phyloP scores from a whole-genome alignment of 176 grass and related monocot genomes.

The Elaeis guineensis region DNA sequence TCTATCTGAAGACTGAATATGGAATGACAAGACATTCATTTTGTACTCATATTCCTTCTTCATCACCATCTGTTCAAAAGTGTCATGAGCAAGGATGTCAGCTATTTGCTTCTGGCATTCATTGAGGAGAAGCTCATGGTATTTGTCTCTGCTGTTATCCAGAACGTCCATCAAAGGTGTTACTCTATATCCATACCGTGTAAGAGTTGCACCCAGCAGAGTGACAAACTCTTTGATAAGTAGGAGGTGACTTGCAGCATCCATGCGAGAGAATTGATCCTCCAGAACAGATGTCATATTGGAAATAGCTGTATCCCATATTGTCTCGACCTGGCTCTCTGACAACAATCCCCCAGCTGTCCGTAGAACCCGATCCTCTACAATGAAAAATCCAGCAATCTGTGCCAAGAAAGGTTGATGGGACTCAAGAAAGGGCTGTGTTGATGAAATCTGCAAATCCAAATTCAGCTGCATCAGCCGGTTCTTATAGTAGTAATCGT shows the following conservation, averaged over 20 bases:
- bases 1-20: slow-evolving; percentile 37
- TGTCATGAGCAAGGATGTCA: slow-evolving; percentile 41
- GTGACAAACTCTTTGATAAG: slow-evolving; percentile 61
- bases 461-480: slow-evolving; percentile 75
- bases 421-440: slow-evolving; percentile 61
- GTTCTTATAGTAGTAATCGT: slow-evolving; percentile 63
- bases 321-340: slow-evolving; percentile 59
- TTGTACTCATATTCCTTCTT: slow-evolving; percentile 65
- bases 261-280: slow-evolving; percentile 46
- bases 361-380: slow-evolving; percentile 58
- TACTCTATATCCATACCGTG: slow-evolving; percentile 42
- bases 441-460: slow-evolving; percentile 60
- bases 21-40: slow-evolving; percentile 55
- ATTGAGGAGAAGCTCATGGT: slow-evolving; percentile 48
- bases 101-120: slow-evolving; percentile 54
- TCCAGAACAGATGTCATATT: slow-evolving; percentile 61
- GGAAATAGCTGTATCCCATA: slow-evolving; percentile 52
- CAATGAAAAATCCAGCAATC: slow-evolving; percentile 76
- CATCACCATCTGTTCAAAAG: slow-evolving; percentile 46
- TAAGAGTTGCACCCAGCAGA: slow-evolving; percentile 49
- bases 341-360: slow-evolving; percentile 62
- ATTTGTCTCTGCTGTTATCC: slow-evolving; percentile 60
- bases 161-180: slow-evolving; percentile 46
- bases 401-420: slow-evolving; percentile 62
- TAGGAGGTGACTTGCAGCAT: slow-evolving; percentile 55